These are phyloP conservation scores for Cordyceps cicadae DNA, from an alignment of 2,329 filamentous ascomycete genomes.

Conservation along the genomic window DNA sequence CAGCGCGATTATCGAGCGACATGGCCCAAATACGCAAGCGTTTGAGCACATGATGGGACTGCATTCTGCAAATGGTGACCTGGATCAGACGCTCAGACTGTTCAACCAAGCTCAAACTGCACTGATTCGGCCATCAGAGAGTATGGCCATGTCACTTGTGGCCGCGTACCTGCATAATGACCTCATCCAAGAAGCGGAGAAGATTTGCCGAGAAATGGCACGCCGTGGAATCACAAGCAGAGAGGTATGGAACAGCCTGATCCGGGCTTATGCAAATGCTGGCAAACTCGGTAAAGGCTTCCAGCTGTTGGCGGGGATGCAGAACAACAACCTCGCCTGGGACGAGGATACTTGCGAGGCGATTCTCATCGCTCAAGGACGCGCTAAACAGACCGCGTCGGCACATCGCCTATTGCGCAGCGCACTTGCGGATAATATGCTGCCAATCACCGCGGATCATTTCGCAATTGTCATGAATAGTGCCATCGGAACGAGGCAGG, in stretches of 20 bases:
- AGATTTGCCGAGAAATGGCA: constrained; percentile 41
- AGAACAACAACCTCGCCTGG: constrained; percentile 36
- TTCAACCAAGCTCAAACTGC: constrained; percentile 53
- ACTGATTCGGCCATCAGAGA: constrained; percentile 40
- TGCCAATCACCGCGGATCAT: constrained; percentile 39
- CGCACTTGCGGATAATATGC: constrained; percentile 35
- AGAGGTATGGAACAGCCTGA: constrained; percentile 69
- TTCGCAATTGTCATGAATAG: constrained; percentile 46
- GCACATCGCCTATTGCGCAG: constrained; percentile 41
- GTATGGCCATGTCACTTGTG: constrained; percentile 58
- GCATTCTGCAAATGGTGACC: constrained; percentile 58
- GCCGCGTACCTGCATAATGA: constrained; percentile 51
- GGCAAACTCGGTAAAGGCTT: constrained; percentile 45
- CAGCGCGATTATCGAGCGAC: constrained; percentile 42
- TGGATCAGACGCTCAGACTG: constrained; percentile 58
- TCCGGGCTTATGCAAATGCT: constrained; percentile 59
- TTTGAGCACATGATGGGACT: constrained; percentile 69
- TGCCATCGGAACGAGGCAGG: constrained; percentile 38
- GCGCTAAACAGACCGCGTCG: constrained; percentile 40
- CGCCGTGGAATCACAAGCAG: constrained; percentile 43
- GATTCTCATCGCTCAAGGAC: constrained; percentile 40
- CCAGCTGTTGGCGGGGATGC: constrained; percentile 41
- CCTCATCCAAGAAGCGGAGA: constrained; percentile 28
- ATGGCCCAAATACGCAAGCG: constrained; percentile 52
- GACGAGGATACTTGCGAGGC: constrained; percentile 41